A percentile compares a stretch with the other conserved stretches of the same genome.
Evolutionary conservation across 2,329 filamentous ascomycete genomes (phyloP).

Genomic region (Lachnellula cervina): DNA sequence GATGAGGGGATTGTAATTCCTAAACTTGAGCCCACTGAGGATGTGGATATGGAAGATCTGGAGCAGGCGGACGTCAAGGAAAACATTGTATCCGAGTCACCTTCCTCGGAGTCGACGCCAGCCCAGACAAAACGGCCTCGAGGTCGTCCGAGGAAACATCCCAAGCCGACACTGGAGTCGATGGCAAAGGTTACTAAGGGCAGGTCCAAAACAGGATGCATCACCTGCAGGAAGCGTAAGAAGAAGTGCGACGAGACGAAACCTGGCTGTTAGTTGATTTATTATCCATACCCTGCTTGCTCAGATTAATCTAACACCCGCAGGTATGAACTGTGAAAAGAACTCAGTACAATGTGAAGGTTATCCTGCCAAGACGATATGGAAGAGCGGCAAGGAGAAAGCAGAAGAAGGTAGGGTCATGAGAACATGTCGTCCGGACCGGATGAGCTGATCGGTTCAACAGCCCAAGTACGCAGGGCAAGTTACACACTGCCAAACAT

Average conservation of each 20-base stretch:
- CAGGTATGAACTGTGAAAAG: conserved; percentile 85
- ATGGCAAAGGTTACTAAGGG: conserved; percentile 73
- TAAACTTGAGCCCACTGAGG: conserved; percentile 50
- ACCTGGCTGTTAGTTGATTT: conserved; percentile 53
- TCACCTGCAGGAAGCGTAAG: conserved; percentile 63
- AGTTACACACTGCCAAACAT: conserved; percentile 45
- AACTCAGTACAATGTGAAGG: conserved; percentile 90
- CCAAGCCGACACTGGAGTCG: conserved; percentile 50
- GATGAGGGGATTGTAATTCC: conserved; percentile 39
- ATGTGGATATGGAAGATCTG: conserved; percentile 51
- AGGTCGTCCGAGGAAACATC: conserved; percentile 76
- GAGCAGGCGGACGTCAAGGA: conserved; percentile 41
- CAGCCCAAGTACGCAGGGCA: conserved; percentile 46
- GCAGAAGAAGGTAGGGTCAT: conserved; percentile 57
- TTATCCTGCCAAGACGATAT: conserved; percentile 79
- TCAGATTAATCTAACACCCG: conserved; percentile 19
- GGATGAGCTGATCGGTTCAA: conserved; percentile 26
- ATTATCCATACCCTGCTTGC: neutral
- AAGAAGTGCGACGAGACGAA: conserved; percentile 70
- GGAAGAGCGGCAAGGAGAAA: conserved; percentile 77
- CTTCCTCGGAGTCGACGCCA: conserved; percentile 11
- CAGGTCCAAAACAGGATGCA: conserved; percentile 63
- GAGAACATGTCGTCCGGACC: conserved; percentile 16
- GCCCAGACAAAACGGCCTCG: conserved; percentile 56
- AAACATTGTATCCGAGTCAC: conserved; percentile 12